A percentile compares a stretch with the other conserved stretches of the same genome.
phyloP scores from a whole-genome alignment of 345 rosid genomes.

The Lepidium aucheri region DNA sequence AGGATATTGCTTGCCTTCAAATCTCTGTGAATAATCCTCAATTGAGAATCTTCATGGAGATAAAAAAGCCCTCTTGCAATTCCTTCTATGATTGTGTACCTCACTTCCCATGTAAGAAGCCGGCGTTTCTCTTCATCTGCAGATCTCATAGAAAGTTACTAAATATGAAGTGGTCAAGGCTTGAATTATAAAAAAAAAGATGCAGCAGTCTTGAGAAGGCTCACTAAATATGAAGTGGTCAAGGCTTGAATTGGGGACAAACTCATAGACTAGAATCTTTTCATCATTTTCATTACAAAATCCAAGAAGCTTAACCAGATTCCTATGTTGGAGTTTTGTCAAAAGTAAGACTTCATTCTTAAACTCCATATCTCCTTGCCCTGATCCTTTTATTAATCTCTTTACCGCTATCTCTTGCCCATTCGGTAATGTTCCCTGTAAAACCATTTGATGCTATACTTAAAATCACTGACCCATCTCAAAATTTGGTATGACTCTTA shows the following conservation, averaged over 20 bases:
- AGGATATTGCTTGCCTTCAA: slow-evolving; percentile 25
- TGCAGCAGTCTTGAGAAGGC: not conserved
- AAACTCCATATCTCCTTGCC: slow-evolving; percentile 42
- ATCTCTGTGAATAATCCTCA: slow-evolving; percentile 24
- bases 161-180: too few species aligned
- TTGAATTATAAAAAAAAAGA: too few species aligned
- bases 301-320: slow-evolving; percentile 43
- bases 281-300: slow-evolving; percentile 35
- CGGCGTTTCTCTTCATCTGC: slow-evolving; percentile 11
- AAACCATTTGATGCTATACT: not conserved
- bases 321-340: slow-evolving; percentile 46
- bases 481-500: not conserved
- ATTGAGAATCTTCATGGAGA: slow-evolving; percentile 24
- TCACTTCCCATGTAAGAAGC: slow-evolving; percentile 12
- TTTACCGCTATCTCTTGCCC: slow-evolving; percentile 43
- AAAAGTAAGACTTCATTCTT: slow-evolving; percentile 38
- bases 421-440: slow-evolving; percentile 32
- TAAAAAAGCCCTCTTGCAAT: slow-evolving; percentile 17
- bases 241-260: slow-evolving; percentile 34
- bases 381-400: slow-evolving; percentile 24
- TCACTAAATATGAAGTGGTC: slow-evolving; percentile 33
- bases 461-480: not conserved
- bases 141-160: not conserved
- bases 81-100: slow-evolving; percentile 26
- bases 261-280: slow-evolving; percentile 39